Percentiles rank a stretch among this genome's conserved stretches.
These are phyloP conservation scores for Paramecium sexaurelia DNA, from an alignment of 73 alveolate species.

Conservation along the genomic window DNA sequence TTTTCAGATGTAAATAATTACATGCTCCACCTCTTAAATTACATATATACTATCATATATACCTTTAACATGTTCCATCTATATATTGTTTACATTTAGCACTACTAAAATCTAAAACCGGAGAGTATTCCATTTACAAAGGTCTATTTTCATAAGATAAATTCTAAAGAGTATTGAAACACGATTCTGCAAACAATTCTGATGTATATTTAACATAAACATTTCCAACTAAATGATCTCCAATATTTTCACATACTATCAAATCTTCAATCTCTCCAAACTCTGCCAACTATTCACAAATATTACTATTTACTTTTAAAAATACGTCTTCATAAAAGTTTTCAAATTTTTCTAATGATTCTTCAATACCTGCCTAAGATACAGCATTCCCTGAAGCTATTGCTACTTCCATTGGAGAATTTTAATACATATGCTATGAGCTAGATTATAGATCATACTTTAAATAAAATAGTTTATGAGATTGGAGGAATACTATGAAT, in stretches of 20 bases:
- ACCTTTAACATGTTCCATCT: slow-evolving; percentile 96
- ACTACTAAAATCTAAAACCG: slow-evolving; percentile 99
- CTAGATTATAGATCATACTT: neutral
- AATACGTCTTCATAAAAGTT: slow-evolving; percentile 98
- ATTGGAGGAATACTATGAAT: slow-evolving; percentile 98
- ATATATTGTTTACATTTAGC: slow-evolving; percentile 98
- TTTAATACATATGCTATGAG: slow-evolving; percentile 90
- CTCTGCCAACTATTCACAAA: slow-evolving; percentile 87
- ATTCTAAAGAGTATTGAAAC: slow-evolving; percentile 93
- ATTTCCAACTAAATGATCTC: slow-evolving; percentile 99
- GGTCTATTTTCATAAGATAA: slow-evolving; percentile 94
- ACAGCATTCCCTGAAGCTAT: slow-evolving; percentile 84
- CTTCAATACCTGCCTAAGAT: slow-evolving; percentile 83
- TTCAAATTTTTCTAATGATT: slow-evolving; percentile 96
- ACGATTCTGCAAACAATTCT: slow-evolving; percentile 97
- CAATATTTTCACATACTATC: slow-evolving; percentile 98
- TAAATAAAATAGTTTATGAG: slow-evolving; percentile 94
- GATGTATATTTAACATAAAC: slow-evolving; percentile 95
- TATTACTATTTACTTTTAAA: slow-evolving; percentile 11
- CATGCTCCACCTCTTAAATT: slow-evolving; percentile 97
- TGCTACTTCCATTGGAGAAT: slow-evolving; percentile 92
- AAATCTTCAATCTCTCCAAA: slow-evolving; percentile 99
- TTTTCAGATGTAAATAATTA: slow-evolving; percentile 98
- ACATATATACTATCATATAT: neutral
- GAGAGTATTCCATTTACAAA: slow-evolving; percentile 90